Percentiles rank a stretch among this genome's conserved stretches.
phyloP scores from a whole-genome alignment of 306 rosid species.

The Arachis stenosperma region DNA sequence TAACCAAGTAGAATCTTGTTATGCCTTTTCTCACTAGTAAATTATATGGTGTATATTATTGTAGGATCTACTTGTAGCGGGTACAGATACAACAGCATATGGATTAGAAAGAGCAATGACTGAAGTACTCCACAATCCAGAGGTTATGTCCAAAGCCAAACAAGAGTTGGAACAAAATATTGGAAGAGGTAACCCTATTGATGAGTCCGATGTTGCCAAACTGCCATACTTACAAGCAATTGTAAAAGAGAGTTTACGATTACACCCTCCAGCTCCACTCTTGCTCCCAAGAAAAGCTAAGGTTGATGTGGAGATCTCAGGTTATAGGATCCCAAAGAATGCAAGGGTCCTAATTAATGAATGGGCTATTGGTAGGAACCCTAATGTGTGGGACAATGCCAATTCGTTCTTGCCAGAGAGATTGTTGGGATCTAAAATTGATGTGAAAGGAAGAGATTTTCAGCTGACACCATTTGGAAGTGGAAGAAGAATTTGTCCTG shows the following conservation, averaged over 20 bases:
- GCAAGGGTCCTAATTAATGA: conserved; percentile 51
- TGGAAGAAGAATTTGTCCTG: conserved; percentile 54
- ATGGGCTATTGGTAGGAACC: conserved; percentile 54
- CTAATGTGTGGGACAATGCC: conserved; percentile 50
- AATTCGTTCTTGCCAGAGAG: conserved; percentile 57
- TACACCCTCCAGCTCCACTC: conserved; percentile 51
- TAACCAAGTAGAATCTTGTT: too few species aligned
- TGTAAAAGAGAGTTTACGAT: conserved; percentile 54
- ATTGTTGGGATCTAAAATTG: conserved; percentile 50
- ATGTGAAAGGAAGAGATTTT: conserved; percentile 51
- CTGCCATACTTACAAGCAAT: conserved; percentile 65
- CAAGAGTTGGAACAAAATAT: conserved; percentile 46
- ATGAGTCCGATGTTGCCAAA: conserved; percentile 55
- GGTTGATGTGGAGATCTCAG: conserved; percentile 46
- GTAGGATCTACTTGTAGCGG: conserved; percentile 59
- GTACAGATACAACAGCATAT: conserved; percentile 58
- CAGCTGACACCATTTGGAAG: conserved; percentile 58
- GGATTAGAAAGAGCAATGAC: conserved; percentile 62
- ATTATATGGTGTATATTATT: background rate
- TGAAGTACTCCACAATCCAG: conserved; percentile 47
- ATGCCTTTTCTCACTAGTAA: too few species aligned
- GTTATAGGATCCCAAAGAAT: conserved; percentile 53
- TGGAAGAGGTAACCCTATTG: conserved; percentile 54
- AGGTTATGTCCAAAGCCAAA: conserved; percentile 46
- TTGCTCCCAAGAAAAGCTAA: conserved; percentile 58